Base-by-base conservation (phyloP, 2,329 filamentous ascomycete species). In the Thermoascus crustaceus region DNA sequence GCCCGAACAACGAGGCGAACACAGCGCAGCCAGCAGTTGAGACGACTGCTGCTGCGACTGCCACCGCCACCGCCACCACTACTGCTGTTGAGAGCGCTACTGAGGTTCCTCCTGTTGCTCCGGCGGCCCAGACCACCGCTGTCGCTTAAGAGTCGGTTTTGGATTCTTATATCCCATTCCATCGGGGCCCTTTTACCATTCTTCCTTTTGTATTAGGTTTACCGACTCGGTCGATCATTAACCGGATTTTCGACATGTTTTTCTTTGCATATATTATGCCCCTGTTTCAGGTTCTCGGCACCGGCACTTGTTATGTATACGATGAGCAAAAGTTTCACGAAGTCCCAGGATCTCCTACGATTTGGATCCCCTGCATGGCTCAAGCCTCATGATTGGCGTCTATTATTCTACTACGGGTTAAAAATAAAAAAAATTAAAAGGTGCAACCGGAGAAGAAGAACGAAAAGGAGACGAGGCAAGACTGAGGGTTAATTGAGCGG, bases 1-100 rank as follows among this genome's bases (percentile, higher is more conserved):
- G 91, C 72, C 83, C 87, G 64, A 87, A 77, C 80, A 82, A 77
- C 49, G 72, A 73, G 49, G 57, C 69, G 39, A 67, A 68, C 40
- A 44, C 50, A 23, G 44, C 46, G 34, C 65, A 54, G 34, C 47
- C 57, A 32, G 46, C 49, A 33, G 49, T 54, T 32, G 53, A 64
- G 17, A 55, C 61, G 20, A 27, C 48, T 40, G 57, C 61, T 39
- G 58, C 63, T 13, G 30, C 43, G 22, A 55, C 58, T 38, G 61
- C 67, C 27, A 56, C 60, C 29, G 45, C 51, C 27, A 47, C 58
- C 34, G 50, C 58, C 29, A 20, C 59, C 58, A 29, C 38, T 18
- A 16, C 26, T 37, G 58, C 61, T 40, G 62, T 66, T 34, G 62
- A 67, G 41, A 47, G 55, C 35, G 52, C 60, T 38, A 52, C 61